Evolutionary conservation across 176 grass and related monocot species (phyloP), one percentile per base, ranked within the genome.

Genomic region (Dendrocalamus sinicus): DNA sequence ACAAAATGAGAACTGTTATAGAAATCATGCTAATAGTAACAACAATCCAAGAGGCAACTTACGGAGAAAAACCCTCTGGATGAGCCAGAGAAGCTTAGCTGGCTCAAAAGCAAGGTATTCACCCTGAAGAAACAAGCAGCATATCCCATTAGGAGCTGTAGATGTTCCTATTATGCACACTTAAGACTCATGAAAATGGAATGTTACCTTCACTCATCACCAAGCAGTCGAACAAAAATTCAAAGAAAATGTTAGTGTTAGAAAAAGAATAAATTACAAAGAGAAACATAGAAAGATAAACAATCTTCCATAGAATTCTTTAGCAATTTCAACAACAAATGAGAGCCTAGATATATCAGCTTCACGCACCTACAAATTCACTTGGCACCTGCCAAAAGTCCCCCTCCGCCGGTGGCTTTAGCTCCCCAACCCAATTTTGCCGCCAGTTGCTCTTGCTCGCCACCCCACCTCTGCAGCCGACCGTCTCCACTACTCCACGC

Each of bases 31-130:
- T 30, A 30, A 30, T 30, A 30, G 28, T 30, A 30, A 30, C 28
- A 30, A 30, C 28, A 30, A 30, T 30, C 28, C 28, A 30, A 30
- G 28, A 30, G 28, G 28, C 28, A 30, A 30, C 96, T 99, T 93
- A 99, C 96, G 96, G 6, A 99, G 81, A 51, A 99, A 99, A 89
- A 96, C 93, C 79, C 93, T 94, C 75, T 99, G 93, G 78, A 99
- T 99, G 88, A 99, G 93, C 96, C 96, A 99, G 13, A 99, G 86
- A 84, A 99, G 93, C 61, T 99, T 99, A 66, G 96, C 93, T 81
- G 96, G 93, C 81, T 94, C 96, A 92, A 99, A 99, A 72, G 93
- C 92, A 85, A 92, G 77, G 88, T 99, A 93, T 90, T 94, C 84
- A 28, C 96, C 96, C 96, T 99, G 83, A 61, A 91, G 77, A 82